Percentiles rank a stretch among this genome's conserved stretches.
phyloP scores from a whole-genome alignment of 495 filamentous ascomycete genomes.

The Eremomyces bilateralis region DNA sequence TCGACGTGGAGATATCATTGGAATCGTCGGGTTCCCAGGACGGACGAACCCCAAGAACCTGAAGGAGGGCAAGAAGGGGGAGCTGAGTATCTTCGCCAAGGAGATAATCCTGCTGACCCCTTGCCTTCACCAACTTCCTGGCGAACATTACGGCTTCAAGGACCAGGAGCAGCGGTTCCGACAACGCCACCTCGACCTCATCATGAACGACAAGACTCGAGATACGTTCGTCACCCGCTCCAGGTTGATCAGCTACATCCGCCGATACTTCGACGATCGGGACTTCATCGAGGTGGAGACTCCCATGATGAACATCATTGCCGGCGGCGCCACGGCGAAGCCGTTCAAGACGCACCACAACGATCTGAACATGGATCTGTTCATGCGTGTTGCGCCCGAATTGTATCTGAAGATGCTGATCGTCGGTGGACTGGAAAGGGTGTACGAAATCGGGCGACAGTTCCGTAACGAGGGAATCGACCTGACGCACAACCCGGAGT shows the following conservation, averaged over 20 bases:
- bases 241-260: conserved; percentile 70
- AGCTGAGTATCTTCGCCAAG: conserved; percentile 81
- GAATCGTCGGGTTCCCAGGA: conserved; percentile 72
- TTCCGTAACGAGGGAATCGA: conserved; percentile 95
- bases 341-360: conserved; percentile 93
- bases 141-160: conserved; percentile 82
- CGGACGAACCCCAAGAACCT: conserved; percentile 76
- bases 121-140: conserved; percentile 82
- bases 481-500: conserved; percentile 95
- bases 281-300: conserved; percentile 94
- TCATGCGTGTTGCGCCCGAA: conserved; percentile 87
- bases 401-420: conserved; percentile 91
- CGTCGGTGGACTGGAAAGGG: conserved; percentile 75
- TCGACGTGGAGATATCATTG: conserved; percentile 77
- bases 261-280: conserved; percentile 61
- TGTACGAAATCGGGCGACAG: conserved; percentile 80
- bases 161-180: conserved; percentile 83
- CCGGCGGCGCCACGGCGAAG: conserved; percentile 87
- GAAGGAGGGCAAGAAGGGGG: conserved; percentile 49
- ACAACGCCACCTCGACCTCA: conserved; percentile 81
- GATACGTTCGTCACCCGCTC: conserved; percentile 63
- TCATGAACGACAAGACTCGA: conserved; percentile 75
- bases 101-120: conserved; percentile 71
- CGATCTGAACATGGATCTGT: conserved; percentile 78
- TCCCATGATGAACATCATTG: conserved; percentile 91